These are phyloP conservation scores for Gnomoniopsis smithogilvyi DNA, from an alignment of 2,329 filamentous ascomycete genomes.

Conservation along the genomic window DNA sequence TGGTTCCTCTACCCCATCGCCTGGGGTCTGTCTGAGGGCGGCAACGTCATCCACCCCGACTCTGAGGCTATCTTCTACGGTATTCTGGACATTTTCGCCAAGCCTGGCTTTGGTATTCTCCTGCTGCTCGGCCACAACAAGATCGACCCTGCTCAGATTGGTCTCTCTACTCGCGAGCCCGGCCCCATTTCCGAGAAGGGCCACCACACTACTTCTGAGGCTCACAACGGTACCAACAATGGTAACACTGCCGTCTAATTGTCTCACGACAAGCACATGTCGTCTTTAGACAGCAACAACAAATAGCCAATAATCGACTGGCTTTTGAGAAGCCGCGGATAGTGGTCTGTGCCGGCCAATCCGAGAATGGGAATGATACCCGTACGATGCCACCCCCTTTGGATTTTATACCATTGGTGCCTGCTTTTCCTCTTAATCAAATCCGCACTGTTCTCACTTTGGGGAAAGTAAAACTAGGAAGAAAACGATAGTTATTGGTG, in stretches of 20 bases:
- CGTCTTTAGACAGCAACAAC: no score
- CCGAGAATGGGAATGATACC: no score
- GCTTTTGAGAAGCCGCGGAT: no score
- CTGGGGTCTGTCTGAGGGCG: slow-evolving; percentile 62
- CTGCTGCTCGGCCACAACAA: slow-evolving; percentile 61
- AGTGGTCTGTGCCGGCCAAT: no score
- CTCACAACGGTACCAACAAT: background rate
- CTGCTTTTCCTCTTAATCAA: no score
- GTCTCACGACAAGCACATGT: no score
- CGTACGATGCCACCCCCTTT: no score
- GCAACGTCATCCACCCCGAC: slow-evolving; percentile 63
- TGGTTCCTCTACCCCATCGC: slow-evolving; percentile 65
- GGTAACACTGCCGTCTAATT: background rate
- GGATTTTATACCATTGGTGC: no score
- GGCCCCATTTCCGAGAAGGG: background rate
- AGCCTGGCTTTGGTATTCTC: slow-evolving; percentile 59
- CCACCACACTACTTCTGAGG: background rate
- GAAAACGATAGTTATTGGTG: no score
- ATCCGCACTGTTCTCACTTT: no score
- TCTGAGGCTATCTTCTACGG: slow-evolving; percentile 68
- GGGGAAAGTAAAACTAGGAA: no score
- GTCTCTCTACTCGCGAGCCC: slow-evolving; percentile 39
- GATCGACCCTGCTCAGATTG: slow-evolving; percentile 56
- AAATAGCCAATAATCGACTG: no score
- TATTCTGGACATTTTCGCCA: slow-evolving; percentile 62